phyloP scores from a whole-genome alignment of 2,329 filamentous ascomycete genomes.

The Calonectria hongkongensis region DNA sequence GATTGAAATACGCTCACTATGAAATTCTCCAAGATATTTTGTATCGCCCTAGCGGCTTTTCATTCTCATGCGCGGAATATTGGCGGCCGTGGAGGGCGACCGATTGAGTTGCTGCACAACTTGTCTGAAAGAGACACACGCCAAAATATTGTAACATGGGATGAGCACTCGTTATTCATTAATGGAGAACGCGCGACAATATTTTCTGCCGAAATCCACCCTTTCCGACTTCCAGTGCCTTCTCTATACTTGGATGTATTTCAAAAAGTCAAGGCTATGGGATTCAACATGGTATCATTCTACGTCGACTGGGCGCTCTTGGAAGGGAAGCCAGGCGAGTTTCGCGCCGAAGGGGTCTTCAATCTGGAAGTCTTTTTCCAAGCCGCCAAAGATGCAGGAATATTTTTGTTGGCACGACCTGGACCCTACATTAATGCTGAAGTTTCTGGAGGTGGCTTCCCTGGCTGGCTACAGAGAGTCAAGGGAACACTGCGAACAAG shows the following conservation, averaged over 20 bases:
- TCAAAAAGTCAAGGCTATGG: conserved; percentile 87
- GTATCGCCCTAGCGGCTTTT: conserved; percentile 26
- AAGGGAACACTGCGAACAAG: conserved; percentile 78
- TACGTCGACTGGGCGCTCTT: conserved; percentile 87
- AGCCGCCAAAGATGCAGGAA: conserved; percentile 81
- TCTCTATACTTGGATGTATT: conserved; percentile 81
- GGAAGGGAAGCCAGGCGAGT: conserved; percentile 83
- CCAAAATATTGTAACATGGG: conserved; percentile 77
- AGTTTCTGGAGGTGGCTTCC: conserved; percentile 84
- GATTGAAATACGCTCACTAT: neutral
- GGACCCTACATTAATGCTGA: conserved; percentile 89
- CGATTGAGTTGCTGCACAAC: conserved; percentile 50
- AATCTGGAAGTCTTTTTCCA: conserved; percentile 85
- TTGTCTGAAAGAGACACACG: conserved; percentile 52
- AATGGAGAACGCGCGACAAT: conserved; percentile 82
- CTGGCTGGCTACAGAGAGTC: conserved; percentile 85
- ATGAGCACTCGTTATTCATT: conserved; percentile 82
- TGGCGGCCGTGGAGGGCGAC: conserved; percentile 42
- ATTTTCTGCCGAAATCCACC: conserved; percentile 85
- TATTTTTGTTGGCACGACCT: conserved; percentile 84
- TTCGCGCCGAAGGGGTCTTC: conserved; percentile 82
- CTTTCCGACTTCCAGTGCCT: conserved; percentile 72
- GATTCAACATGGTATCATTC: conserved; percentile 87
- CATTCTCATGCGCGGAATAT: conserved; percentile 43
- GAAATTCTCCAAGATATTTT: conserved; percentile 41